Base-by-base conservation (phyloP, 1,284 basidiomycete species). In the Puccinia sorghi region DNA sequence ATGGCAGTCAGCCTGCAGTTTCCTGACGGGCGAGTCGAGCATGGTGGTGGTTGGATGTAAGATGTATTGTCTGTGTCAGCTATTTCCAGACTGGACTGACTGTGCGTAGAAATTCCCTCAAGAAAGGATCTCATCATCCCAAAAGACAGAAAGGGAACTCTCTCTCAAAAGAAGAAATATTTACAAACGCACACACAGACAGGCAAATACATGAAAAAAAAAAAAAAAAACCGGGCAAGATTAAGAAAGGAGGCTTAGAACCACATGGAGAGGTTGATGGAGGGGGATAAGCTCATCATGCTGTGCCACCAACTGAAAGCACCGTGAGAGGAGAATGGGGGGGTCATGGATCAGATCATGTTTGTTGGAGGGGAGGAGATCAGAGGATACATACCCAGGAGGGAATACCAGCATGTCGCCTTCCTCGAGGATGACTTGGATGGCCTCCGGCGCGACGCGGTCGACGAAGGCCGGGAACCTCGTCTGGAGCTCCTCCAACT, bases 341-440 rank as follows among this genome's bases (percentile, higher is more conserved):
- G 43, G 9, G n/a, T n/a, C n/a, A 59, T 20, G 20, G 32, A 61
- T 61, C 9, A 64, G 43, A 13, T 8, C 20, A 64, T 61, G 32
- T 9, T 32, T 20, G 11, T n/a, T 13, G 9, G 37, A 52, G 17
- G 25, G 32, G 13, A 20, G 15, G 37, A n/a, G 22, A 13, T 71
- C 56, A 32, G 22, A 11, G 27, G 22, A 11, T 9, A 59, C 82
- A 80, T 39, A 97, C 27, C 92, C 90, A 0, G 92, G 90, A 32
- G 94, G 93, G 82, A 97, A 90, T 83, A 92, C 91, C 59, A 97
- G 85, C 80, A 94, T 81, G 84, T 97, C 94, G 0, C 94, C 94
- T 0, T 92, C 90, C 64, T 88, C 86, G 0, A 97, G 86, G 0
- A 89, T 89, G 22, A 88, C 88, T 80, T 88, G 87, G 84, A 88